Base-by-base conservation (phyloP, 805 yeast genomes). In the Pichia insulana region DNA sequence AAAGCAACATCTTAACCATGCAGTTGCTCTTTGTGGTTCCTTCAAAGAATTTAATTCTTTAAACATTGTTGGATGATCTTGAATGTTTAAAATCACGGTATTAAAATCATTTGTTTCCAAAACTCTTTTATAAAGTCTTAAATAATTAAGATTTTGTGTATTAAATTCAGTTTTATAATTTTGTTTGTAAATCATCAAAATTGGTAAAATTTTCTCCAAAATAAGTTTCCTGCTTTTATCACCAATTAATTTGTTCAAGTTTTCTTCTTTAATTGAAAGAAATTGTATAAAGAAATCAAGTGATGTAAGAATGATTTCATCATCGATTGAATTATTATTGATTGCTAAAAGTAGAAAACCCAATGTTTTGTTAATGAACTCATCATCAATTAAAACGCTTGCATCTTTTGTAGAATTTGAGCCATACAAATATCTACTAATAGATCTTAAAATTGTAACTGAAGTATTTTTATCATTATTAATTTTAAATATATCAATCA, bases 1-100 rank as follows among this genome's bases (percentile, higher is more conserved):
- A 63, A 88, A 92, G 50, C 90, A 82, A 51, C 95, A 80, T 52
- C 96, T 76, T 70, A 92, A 80, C 97, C 97, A 92, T 26, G 87
- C 74, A 5, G 95, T 85, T 0, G 97, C 96, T 48, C 98, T 72
- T 44, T 78, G 72, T 2, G 97, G 97, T 62, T 92, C 98, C 11
- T 78, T 73, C 42, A 88, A 64, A 25, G 68, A 64, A 37, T 82
- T 67, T 30, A 92, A 70, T 35, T 80, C 74, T n/a, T 69, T 63
- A 48, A 76, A 71, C 30, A 87, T 67, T 3, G 69, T 70, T n/a
- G 38, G 41, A 20, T 32, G 25, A 2, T 64, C 64, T 2, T 43
- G 43, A 11, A 50, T 28, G 4, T 18, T 20, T 9, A 47, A 47
- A 13, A 48, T 48, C 7, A 11, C 36, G 7, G 42, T 46, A 31